Conservation (phyloP, 805 yeast genomes). For the Candida cerambycidarum region DNA sequence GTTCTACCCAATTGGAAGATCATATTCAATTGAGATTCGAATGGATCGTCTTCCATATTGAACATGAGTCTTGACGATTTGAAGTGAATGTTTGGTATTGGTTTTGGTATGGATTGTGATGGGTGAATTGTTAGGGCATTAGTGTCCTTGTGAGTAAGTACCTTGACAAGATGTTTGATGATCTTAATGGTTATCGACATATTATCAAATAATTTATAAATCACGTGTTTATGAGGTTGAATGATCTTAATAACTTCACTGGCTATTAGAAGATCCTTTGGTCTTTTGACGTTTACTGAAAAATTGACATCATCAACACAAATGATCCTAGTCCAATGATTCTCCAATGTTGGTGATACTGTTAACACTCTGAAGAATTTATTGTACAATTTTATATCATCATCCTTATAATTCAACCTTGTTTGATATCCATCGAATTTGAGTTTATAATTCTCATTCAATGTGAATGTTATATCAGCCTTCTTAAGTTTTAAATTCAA, state of each 20-base stretch:
- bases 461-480: constrained; percentile 25
- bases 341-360: constrained; percentile 49
- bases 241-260: constrained; percentile 29
- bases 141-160: constrained; percentile 18
- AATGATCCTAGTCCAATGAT: constrained; percentile 50
- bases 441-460: constrained; percentile 51
- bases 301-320: constrained; percentile 35
- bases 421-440: constrained; percentile 43
- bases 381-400: constrained; percentile 13
- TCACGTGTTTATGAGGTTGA: constrained; percentile 41
- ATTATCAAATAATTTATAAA: constrained; percentile 39
- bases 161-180: constrained; percentile 31
- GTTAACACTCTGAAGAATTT: constrained; percentile 45
- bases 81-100: constrained; percentile 29
- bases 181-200: constrained; percentile 34
- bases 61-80: constrained; percentile 28
- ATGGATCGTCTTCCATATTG: constrained; percentile 45
- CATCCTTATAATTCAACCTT: constrained; percentile 8
- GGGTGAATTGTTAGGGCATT: constrained; percentile 26
- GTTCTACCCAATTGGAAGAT: constrained; percentile 41
- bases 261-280: constrained; percentile 20
- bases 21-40: constrained; percentile 41
- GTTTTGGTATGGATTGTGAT: constrained; percentile 26
- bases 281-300: constrained; percentile 11
- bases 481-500: constrained; percentile 18